phyloP scores from a whole-genome alignment of 2,329 filamentous ascomycete genomes.

The Paracorniculantispora psalliotae region DNA sequence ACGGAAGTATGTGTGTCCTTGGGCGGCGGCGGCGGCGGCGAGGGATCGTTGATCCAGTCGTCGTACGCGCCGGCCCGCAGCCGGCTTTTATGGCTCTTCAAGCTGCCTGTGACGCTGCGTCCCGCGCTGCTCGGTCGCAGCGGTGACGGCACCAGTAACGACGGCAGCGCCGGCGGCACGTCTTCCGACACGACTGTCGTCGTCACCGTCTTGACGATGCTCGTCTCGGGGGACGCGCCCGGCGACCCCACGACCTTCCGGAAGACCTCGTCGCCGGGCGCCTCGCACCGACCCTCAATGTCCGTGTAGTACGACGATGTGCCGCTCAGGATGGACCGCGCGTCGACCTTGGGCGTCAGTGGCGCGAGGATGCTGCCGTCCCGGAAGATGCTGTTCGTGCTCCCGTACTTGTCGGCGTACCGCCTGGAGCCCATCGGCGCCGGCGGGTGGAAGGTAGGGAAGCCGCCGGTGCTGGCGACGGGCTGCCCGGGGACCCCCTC shows the following conservation, averaged over 20 bases:
- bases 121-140: not conserved
- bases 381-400: constrained; percentile 2
- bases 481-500: not conserved
- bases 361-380: not conserved
- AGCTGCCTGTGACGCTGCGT: not conserved
- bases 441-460: not conserved
- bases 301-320: not conserved
- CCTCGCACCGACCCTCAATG: constrained; percentile 4
- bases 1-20: not conserved
- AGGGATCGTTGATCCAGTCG: not conserved
- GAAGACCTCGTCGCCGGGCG: not conserved
- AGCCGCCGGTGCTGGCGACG: not conserved
- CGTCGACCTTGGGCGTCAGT: not conserved
- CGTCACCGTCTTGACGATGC: constrained; percentile 10
- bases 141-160: too few species aligned
- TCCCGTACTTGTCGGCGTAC: constrained; percentile 6
- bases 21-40: not conserved
- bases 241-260: not conserved
- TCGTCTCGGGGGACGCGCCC: not conserved
- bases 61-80: not conserved
- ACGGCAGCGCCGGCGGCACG: not conserved
- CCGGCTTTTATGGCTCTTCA: not conserved
- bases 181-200: constrained; percentile 5
- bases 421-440: not conserved
- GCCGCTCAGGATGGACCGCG: not conserved